A percentile compares a stretch with the other conserved stretches of the same genome.
phyloP scores from a whole-genome alignment of 345 rosid species.

The Noccaea caerulescens region DNA sequence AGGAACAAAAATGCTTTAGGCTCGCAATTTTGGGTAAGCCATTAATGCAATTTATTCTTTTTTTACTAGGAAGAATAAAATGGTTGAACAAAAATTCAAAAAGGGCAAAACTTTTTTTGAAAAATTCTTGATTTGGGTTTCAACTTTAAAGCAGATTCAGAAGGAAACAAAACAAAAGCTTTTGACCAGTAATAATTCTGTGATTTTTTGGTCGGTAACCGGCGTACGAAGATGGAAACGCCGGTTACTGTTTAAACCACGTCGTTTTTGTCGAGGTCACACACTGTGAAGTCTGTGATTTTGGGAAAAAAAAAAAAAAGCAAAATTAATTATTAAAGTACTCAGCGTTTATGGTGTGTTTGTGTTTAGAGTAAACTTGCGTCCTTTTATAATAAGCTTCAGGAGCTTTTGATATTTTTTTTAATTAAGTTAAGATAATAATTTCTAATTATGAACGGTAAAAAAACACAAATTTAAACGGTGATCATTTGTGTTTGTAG shows the following conservation, averaged over 20 bases:
- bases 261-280: conserved; percentile 30
- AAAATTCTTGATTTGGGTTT: not conserved
- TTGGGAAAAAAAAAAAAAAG: not conserved
- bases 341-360: not conserved
- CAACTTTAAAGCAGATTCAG: not conserved
- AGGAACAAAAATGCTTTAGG: conserved; percentile 1
- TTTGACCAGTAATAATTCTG: conserved; percentile 20
- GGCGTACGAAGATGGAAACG: conserved; percentile 37
- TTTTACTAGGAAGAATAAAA: not conserved
- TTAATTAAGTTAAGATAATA: not conserved
- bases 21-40: conserved; percentile 27
- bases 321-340: too few species aligned
- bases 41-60: not conserved
- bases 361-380: not conserved
- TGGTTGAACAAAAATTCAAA: not conserved
- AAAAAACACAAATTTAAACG: conserved; percentile 19
- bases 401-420: conserved; percentile 13
- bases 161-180: conserved; percentile 22
- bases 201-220: conserved; percentile 32
- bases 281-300: not conserved
- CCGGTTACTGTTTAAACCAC: conserved; percentile 27
- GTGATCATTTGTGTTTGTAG: conserved; percentile 22
- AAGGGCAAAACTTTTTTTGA: conserved; percentile 13
- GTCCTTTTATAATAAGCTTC: conserved; percentile 18
- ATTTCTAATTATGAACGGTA: conserved; percentile 15